Evolutionary conservation across 2,329 filamentous ascomycete species (phyloP), one percentile per base, ranked within the genome.

Genomic region (Beauveria asiatica): DNA sequence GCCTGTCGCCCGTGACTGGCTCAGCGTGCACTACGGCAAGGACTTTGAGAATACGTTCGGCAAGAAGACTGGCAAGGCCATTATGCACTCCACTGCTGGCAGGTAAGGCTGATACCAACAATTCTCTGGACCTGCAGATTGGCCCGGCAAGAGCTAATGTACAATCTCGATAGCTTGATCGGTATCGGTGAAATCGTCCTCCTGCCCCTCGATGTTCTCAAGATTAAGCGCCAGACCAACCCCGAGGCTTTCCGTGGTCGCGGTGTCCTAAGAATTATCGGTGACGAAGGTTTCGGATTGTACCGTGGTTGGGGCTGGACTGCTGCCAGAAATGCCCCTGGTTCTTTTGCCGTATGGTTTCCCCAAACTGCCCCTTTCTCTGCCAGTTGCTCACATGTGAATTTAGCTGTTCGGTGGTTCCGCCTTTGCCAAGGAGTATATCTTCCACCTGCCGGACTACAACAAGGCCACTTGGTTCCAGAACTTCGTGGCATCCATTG

Each of bases 171-270:
- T 64, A 93, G 90, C 78, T 72, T 99, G 70, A 95, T 99, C 70
- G 94, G 94, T 69, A 96, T 99, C 69, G 94, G 94, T 71, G 94
- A 99, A 79, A 96, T 99, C 65, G 84, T 99, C 62, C 84, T 99
- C 33, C 84, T 99, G 45, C 94, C 94, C 46, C 85, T 99, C 63
- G 94, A 99, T 69, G 93, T 99, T 44, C 84, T 99, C 64, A 99
- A 99, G 84, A 99, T 99, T 80, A 99, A 99, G 84, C 87, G 94
- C 70, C 94, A 99, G 80, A 99, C 94, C 67, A 99, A 99, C 81
- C 94, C 94, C 45, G 94, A 97, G 72, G 92, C 94, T 41, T 99
- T 99, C 86, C 86, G 92, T 67, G 93, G 93, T 67, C 89, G 94
- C 69, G 94, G 94, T 64, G 82, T 99, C 62, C 78, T 97, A 72